A percentile compares a stretch with the other conserved stretches of the same genome.
Conservation (phyloP, 164 flowering plant species). For the Euptelea pleiosperma region DNA sequence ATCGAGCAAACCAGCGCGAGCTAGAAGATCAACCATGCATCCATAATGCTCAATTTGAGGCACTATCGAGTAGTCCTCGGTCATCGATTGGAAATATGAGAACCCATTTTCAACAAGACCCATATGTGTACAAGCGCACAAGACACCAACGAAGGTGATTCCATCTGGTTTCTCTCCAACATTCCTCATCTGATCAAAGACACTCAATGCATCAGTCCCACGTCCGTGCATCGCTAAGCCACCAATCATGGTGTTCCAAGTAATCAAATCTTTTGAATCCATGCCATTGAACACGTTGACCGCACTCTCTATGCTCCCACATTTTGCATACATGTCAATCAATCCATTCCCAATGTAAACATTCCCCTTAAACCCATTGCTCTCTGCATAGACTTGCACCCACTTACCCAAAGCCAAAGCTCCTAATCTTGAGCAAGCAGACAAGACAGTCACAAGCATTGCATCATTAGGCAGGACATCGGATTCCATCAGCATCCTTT, state of each 20-base stretch:
- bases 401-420: constrained; percentile 56
- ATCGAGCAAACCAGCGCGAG: constrained; percentile 50
- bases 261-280: constrained; percentile 51
- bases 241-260: constrained; percentile 64
- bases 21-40: constrained; percentile 67
- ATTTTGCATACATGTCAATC: constrained; percentile 75
- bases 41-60: constrained; percentile 82
- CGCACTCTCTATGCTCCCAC: constrained; percentile 55
- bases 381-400: constrained; percentile 54
- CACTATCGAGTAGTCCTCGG: constrained; percentile 32
- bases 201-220: constrained; percentile 46
- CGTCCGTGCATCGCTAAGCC: constrained; percentile 67
- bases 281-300: constrained; percentile 43
- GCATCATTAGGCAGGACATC: constrained; percentile 55
- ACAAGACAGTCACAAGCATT: constrained; percentile 53
- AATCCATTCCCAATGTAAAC: constrained; percentile 53
- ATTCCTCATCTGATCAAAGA: constrained; percentile 46
- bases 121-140: constrained; percentile 71
- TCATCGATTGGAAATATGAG: constrained; percentile 50
- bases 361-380: constrained; percentile 40
- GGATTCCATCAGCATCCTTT: constrained; percentile 49
- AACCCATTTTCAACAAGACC: constrained; percentile 58
- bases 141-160: constrained; percentile 58
- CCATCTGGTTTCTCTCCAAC: constrained; percentile 52
- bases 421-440: constrained; percentile 64